phyloP scores from a whole-genome alignment of 2,329 filamentous ascomycete genomes.

The Aspergillus hiratsukae region DNA sequence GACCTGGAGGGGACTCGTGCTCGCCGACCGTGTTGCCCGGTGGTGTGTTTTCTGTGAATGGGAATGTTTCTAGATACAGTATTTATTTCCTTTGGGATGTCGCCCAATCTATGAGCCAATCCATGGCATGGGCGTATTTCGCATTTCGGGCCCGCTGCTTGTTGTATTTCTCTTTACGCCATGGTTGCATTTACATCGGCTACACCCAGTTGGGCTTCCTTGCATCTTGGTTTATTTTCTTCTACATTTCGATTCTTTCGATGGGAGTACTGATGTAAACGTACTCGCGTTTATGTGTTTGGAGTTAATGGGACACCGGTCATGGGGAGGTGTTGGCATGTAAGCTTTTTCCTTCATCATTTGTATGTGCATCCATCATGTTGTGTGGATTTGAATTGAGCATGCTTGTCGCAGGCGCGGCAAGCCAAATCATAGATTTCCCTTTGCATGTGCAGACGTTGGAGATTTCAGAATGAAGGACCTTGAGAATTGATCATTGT shows the following conservation, averaged over 20 bases:
- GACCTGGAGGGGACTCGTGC: constrained; percentile 58
- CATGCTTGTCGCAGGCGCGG: not conserved
- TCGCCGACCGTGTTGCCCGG: constrained; percentile 60
- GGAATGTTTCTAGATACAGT: constrained; percentile 53
- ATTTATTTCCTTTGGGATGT: too few relatives aligned
- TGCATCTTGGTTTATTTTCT: constrained; percentile 6
- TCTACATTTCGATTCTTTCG: not conserved
- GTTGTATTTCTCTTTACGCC: constrained; percentile 7
- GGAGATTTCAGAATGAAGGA: not conserved
- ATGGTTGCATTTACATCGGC: constrained; percentile 11
- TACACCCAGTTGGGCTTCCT: constrained; percentile 6
- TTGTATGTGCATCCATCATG: not conserved
- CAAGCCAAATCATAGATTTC: not conserved
- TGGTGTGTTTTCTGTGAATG: constrained; percentile 69
- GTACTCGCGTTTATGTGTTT: not conserved
- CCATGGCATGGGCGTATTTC: not conserved
- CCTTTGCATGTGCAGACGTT: not conserved
- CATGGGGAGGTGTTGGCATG: not conserved
- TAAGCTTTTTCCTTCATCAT: not conserved
- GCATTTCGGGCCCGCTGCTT: not conserved
- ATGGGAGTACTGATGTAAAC: not conserved
- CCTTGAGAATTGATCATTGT: not conserved
- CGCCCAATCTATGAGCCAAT: not conserved
- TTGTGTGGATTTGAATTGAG: not conserved
- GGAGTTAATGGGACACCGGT: not conserved